Conservation (phyloP, 2,329 filamentous ascomycete species). For the Penicillium sp. region DNA sequence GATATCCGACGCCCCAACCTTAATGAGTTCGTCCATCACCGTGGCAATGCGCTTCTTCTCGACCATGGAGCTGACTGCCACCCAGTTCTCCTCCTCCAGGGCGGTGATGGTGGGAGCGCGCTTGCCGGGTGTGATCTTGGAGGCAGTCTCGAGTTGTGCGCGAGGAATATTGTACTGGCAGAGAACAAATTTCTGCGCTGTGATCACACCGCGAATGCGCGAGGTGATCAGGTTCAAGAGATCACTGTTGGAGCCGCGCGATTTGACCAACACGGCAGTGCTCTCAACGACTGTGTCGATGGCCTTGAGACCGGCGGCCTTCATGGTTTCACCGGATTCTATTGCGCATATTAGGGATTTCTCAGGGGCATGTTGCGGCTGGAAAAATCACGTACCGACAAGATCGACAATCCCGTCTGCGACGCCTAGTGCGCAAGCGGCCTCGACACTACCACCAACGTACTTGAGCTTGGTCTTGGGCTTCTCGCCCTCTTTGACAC, state of each 20-base stretch:
- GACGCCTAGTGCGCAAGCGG: conserved; percentile 88
- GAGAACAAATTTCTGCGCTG: conserved; percentile 85
- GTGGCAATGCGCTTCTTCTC: conserved; percentile 77
- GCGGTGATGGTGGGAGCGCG: conserved; percentile 87
- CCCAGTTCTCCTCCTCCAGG: conserved; percentile 83
- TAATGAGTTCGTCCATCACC: conserved; percentile 77
- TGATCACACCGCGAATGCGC: conserved; percentile 88
- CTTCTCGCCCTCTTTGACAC: conserved; percentile 26
- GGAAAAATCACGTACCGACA: conserved; percentile 62
- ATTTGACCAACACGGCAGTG: conserved; percentile 86
- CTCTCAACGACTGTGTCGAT: conserved; percentile 90
- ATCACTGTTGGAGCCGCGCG: conserved; percentile 71
- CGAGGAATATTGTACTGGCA: conserved; percentile 94
- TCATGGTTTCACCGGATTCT: conserved; percentile 99
- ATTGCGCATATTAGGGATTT: conserved; percentile 3
- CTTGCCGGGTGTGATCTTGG: conserved; percentile 82
- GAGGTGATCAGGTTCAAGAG: conserved; percentile 79
- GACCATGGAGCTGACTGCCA: conserved; percentile 91
- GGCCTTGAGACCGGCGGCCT: conserved; percentile 83
- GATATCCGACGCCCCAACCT: conserved; percentile 75
- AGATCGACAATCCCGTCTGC: conserved; percentile 97
- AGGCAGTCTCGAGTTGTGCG: conserved; percentile 58
- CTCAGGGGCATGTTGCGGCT: no score
- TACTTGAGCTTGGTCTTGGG: conserved; percentile 85
- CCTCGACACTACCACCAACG: conserved; percentile 93